Conservation (phyloP, 441 rosid genomes). For the Geranium incanum region DNA sequence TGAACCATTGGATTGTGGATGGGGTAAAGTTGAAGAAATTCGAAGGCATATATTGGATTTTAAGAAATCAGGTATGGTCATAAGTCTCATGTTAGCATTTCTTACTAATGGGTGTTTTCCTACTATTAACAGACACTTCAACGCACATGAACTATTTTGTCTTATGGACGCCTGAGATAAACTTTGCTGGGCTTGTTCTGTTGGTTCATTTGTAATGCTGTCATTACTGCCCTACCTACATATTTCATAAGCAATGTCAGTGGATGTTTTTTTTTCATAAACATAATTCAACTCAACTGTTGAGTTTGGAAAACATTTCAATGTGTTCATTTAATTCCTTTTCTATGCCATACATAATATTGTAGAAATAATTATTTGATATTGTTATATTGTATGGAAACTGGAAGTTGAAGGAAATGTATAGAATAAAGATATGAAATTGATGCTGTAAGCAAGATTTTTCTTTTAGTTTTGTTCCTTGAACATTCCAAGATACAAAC, state of each 20-base stretch:
- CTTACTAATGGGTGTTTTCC: not conserved
- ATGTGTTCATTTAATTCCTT: not conserved
- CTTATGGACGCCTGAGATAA: not conserved
- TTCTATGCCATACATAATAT: too few relatives aligned
- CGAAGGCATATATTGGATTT: conserved; percentile 69
- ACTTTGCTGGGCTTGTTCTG: not conserved
- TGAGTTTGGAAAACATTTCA: not conserved
- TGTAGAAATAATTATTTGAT: not conserved
- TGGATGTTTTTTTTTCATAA: not conserved
- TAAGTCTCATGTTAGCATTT: not conserved
- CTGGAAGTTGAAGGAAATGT: not conserved
- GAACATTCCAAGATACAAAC: not conserved
- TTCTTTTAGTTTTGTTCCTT: not conserved
- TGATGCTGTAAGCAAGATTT: not conserved
- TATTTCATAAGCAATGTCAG: not conserved
- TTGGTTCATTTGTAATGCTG: not conserved
- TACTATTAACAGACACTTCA: not conserved
- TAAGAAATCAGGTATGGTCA: conserved; percentile 75
- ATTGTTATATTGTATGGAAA: not conserved
- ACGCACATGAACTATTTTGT: not conserved
- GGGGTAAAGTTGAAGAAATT: conserved; percentile 94
- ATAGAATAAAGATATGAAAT: not conserved
- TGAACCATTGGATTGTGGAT: conserved; percentile 75
- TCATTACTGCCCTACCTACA: not conserved
- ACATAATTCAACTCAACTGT: not conserved